Base-by-base conservation (phyloP, 2,329 filamentous ascomycete species). In the Ceratocystis variospora region DNA sequence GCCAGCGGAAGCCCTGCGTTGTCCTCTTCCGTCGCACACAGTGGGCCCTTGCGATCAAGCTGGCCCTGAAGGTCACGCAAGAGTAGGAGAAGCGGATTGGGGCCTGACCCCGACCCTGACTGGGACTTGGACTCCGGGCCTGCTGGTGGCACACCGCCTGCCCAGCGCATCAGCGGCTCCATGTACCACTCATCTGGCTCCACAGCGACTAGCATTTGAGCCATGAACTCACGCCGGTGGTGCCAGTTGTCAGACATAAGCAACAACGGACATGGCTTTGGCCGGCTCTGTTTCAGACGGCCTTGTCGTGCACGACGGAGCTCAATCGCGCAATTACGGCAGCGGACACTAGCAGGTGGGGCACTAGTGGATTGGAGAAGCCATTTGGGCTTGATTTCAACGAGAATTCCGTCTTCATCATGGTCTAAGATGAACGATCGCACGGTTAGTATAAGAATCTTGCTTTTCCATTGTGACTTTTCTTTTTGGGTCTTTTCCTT, bases 301-400 rank as follows among this genome's bases (percentile, higher is more conserved):
- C 75, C 72, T 53, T 70, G 71, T 62, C 76, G 65, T 46, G 74
- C 72, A 65, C 75, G 75, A 63, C 73, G 72, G 62, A 78, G 72
- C 68, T 77, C 75, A 59, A 77, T 77, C 46, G 89, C 89, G 73
- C 89, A 94, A 48, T 87, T 90, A 41, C 89, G 84, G 75, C 89
- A 94, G 63, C 87, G 80, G 63, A 78, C 81, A 50, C 87, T 82
- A 33, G 76, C 75, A 0, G 72, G 31, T 0, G 89, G 89, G 0
- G 89, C 88, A 46, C 83, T 85, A 3, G 86, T 88, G 1, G 88
- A 92, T 73, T 91, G 88, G 7, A 80, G 77, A 31, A 94, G 81
- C 89, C 89, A 94, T 75, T 94, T 94, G 15, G 89, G 89, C 73
- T 94, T 94, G 76, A 93, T 87, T 73, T 93, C 88, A 66, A 89